Conservation (phyloP, 257 asterid species). For the Misopates orontium region DNA sequence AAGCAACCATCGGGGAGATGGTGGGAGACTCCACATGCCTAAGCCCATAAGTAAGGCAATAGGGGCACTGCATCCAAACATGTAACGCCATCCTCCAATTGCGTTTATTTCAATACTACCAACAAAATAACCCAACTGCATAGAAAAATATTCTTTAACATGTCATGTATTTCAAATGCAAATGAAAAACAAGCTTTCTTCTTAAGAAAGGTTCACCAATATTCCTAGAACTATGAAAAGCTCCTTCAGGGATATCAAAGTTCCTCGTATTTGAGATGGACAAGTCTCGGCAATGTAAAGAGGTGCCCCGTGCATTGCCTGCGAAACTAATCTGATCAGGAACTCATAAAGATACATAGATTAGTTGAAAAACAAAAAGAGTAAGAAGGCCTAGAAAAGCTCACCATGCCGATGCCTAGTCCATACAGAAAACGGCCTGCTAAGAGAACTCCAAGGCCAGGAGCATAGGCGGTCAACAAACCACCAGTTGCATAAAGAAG, state of each 20-base stretch:
- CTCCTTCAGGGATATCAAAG: constrained; percentile 93
- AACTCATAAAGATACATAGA: constrained; percentile 13
- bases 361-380: constrained; percentile 15
- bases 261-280: constrained; percentile 96
- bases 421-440: constrained; percentile 80
- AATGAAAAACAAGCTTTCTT: constrained; percentile 2
- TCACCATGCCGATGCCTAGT: constrained; percentile 94
- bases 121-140: constrained; percentile 84
- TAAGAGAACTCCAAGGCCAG: constrained; percentile 77
- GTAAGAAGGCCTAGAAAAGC: constrained; percentile 24
- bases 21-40: constrained; percentile 94
- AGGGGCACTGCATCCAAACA: constrained; percentile 89
- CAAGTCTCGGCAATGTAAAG: constrained; percentile 96
- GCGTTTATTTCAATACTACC: constrained; percentile 74
- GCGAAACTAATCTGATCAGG: constrained; percentile 34
- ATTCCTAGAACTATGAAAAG: constrained; percentile 94
- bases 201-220: constrained; percentile 50
- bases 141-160: constrained; percentile 28
- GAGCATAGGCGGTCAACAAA: constrained; percentile 77
- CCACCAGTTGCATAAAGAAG: constrained; percentile 67
- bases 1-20: constrained; percentile 97
- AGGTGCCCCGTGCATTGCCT: constrained; percentile 99
- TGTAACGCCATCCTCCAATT: constrained; percentile 97
- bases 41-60: constrained; percentile 82
- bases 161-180: constrained; percentile 13